Evolutionary conservation across 2,329 filamentous ascomycete species (phyloP).

Genomic region (Chalaropsis ovoidea): DNA sequence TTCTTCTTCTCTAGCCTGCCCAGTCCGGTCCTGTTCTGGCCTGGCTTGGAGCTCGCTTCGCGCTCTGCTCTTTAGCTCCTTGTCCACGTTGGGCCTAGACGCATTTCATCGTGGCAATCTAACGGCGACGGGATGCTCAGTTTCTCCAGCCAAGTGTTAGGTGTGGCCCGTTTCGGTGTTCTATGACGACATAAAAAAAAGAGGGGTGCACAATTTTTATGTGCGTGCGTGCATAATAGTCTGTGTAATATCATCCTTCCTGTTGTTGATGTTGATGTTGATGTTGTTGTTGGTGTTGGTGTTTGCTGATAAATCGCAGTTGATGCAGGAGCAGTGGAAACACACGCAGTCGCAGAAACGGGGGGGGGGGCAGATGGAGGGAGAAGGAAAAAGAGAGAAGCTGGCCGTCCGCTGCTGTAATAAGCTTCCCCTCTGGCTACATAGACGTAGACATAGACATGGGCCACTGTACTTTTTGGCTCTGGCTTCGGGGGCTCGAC

Average conservation of each 20-base stretch:
- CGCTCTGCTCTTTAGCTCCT: background rate
- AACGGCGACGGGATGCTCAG: background rate
- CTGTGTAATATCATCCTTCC: background rate
- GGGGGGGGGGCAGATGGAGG: background rate
- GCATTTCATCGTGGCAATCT: conserved; percentile 8
- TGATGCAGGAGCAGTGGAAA: background rate
- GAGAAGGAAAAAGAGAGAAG: no score
- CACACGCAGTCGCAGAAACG: background rate
- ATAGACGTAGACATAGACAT: background rate
- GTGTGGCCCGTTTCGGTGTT: background rate
- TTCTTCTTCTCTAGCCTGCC: no score
- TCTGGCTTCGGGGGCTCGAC: no score
- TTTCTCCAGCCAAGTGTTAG: background rate
- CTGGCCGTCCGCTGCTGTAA: no score
- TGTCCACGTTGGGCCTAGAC: conserved; percentile 7
- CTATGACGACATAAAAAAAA: background rate
- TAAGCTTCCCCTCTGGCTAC: no score
- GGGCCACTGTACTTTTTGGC: background rate
- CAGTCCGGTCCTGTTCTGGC: background rate
- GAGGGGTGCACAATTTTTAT: background rate
- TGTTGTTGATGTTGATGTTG: background rate
- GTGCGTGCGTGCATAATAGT: background rate
- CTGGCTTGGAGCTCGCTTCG: background rate
- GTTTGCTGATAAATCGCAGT: no score
- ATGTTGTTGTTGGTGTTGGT: no score